Conservation (phyloP, 73 alveolate genomes). For the Paraurostyla sp. region DNA sequence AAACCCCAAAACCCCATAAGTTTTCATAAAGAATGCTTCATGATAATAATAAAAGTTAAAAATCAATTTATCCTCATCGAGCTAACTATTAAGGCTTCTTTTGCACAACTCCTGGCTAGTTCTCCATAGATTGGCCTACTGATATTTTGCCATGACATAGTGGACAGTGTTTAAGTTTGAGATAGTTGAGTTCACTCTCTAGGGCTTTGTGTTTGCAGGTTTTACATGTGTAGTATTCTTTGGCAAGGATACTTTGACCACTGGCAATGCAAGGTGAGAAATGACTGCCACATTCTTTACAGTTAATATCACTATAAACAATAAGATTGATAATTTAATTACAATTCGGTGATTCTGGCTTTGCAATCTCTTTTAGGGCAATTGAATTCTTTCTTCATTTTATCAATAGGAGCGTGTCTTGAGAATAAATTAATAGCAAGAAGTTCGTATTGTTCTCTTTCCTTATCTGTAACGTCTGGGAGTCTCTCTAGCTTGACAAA, state of each 20-base stretch:
- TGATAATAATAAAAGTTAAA: too few species aligned
- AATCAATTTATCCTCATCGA: slow-evolving; percentile 27
- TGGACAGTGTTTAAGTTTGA: slow-evolving; percentile 93
- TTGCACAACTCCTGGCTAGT: slow-evolving; percentile 18
- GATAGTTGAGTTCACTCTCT: slow-evolving; percentile 93
- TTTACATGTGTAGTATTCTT: slow-evolving; percentile 95
- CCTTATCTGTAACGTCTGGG: slow-evolving; percentile 85
- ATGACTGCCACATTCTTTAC: slow-evolving; percentile 97
- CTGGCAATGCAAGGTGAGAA: slow-evolving; percentile 97
- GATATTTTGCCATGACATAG: slow-evolving; percentile 93
- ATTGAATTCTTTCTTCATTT: slow-evolving; percentile 79
- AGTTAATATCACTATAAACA: slow-evolving; percentile 86
- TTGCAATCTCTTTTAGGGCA: slow-evolving; percentile 97
- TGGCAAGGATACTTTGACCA: slow-evolving; percentile 94
- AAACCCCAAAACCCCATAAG: too few species aligned
- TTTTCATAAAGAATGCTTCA: too few species aligned
- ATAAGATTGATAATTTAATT: background rate
- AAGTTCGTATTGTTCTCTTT: slow-evolving; percentile 92
- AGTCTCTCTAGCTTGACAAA: slow-evolving; percentile 96
- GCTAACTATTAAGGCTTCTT: slow-evolving; percentile 27
- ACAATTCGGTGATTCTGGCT: slow-evolving; percentile 92
- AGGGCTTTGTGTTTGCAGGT: slow-evolving; percentile 98
- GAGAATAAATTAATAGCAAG: slow-evolving; percentile 97
- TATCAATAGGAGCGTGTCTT: slow-evolving; percentile 94
- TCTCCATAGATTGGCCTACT: too few species aligned